Percentiles rank a stretch among this genome's conserved stretches.
Evolutionary conservation across 768 basidiomycete species (phyloP).

Genomic region (Porphyrellus cyaneotinctus): DNA sequence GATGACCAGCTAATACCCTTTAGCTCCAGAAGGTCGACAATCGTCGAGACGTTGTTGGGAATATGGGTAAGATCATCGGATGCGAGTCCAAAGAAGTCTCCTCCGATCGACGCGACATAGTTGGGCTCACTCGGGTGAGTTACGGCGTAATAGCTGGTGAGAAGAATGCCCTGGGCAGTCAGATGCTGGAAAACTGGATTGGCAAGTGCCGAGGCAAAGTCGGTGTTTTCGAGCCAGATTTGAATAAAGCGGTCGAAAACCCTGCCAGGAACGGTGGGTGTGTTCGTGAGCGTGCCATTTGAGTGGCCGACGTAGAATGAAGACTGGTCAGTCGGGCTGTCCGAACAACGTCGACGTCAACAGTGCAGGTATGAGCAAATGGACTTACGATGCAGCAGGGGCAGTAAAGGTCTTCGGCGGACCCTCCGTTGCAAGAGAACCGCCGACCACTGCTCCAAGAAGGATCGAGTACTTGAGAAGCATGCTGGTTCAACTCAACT

Average conservation of each 20-base stretch:
- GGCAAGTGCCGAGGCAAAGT: conserved; percentile 29
- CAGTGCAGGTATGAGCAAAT: background rate
- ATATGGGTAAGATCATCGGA: conserved; percentile 10
- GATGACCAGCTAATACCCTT: conserved; percentile 57
- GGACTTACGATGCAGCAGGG: conserved; percentile 26
- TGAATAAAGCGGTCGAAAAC: conserved; percentile 45
- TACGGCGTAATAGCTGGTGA: conserved; percentile 44
- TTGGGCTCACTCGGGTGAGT: conserved; percentile 63
- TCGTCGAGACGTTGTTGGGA: conserved; percentile 46
- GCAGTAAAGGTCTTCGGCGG: conserved; percentile 24
- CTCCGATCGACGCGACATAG: conserved; percentile 24
- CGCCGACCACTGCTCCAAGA: conserved; percentile 10
- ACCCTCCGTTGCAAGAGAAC: conserved; percentile 16
- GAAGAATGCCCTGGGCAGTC: conserved; percentile 46
- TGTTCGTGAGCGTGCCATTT: conserved; percentile 42
- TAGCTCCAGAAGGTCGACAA: conserved; percentile 56
- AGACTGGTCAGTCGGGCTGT: conserved; percentile 27
- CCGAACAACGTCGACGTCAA: background rate
- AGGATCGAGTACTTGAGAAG: conserved; percentile 7
- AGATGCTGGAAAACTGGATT: conserved; percentile 31
- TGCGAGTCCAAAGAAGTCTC: background rate
- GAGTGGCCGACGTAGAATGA: conserved; percentile 39
- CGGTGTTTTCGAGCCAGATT: conserved; percentile 63
- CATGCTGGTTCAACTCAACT: conserved; percentile 11
- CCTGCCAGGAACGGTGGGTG: conserved; percentile 36